Evolutionary conservation across 441 rosid genomes (phyloP), one percentile per base, ranked within the genome.

Genomic region (Populus hybrid): DNA sequence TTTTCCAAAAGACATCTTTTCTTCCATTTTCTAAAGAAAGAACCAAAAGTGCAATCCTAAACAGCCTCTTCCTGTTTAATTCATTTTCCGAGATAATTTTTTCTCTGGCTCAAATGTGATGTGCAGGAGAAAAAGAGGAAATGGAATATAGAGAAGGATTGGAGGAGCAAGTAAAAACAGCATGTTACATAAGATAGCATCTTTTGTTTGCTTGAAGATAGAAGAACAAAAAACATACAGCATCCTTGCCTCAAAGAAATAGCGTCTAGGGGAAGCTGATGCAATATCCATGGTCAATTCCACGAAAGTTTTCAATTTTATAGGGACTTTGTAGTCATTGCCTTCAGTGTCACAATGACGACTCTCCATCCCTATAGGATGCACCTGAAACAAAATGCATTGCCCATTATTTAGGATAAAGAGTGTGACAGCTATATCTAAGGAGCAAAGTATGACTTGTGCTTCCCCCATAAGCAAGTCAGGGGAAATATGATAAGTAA

Each of bases 201-300:
- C 67, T 28, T 9, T 63, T 73, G 59, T 70, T 18, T 67, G 69
- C 32, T 53, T 24, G 24, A 74, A 76, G 80, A 35, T 46, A 68
- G 35, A 73, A 73, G 69, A 79, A 59, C 18, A 70, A 19, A 75
- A 84, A 80, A 84, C 82, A 79, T 73, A 67, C 78, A 81, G 82
- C 83, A 81, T 79, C 74, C 92, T 88, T 88, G 89, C 99, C 97
- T 94, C 98, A 2, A 96, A 96, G 87, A 94, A 94, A 88, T 91
- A 94, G 65, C 98, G 90, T n/a, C 98, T 81, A 18, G 99, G 99
- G 72, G 99, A 90, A 75, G 97, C 95, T 18, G 99, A 96, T 81
- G 96, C 88, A 78, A 96, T 87, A 89, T 96, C 98, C 99, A 96
- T 94, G 32, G 97, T 86, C 81, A 86, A 82, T 81, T 92, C 95